Evolutionary conservation across 805 yeast species (phyloP), one percentile per base, ranked within the genome.

Genomic region (Cyberlindnera veronae): DNA sequence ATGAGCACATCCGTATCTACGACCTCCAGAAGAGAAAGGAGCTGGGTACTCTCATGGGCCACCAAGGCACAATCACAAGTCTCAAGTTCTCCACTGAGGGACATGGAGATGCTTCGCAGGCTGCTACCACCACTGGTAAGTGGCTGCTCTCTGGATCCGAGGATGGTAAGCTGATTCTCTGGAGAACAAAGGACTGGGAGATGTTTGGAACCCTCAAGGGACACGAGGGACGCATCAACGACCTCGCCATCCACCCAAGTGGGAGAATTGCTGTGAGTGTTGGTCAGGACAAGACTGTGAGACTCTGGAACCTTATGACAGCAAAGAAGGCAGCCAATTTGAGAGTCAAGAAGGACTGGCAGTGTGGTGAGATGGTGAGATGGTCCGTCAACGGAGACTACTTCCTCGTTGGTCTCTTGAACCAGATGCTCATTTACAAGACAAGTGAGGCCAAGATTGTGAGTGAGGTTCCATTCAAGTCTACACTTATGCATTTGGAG

Each of bases 151-250:
- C 95, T 11, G 95, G 93, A 1, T 84, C 90, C 2, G 95, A 85
- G 32, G 98, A 93, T 60, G 95, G 96, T 18, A 82, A 80, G 44
- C 79, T 93, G 34, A 77, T 88, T 38, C 75, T 93, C 30, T 93
- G 99, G 99, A 73, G 98, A 62, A 84, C 93, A 3, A 88, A 86
- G 61, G 99, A 93, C 64, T 93, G 99, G 99, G 98, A 93, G 58
- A 73, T 79, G 31, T 81, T 87, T 60, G 95, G 93, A 5, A 79
- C 81, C 12, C 68, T 93, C 61, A 89, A 89, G 61, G 98, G 97
- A 11, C 98, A 91, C 63, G 74, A 73, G 32, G 91, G 79, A n/a
- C 71, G 84, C 38, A 76, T 93, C 31, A 84, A 83, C 50, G 98
- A 89, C 61, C 55, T 93, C 31, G 84, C 89, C 21, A 84, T 93